Percentiles rank a stretch among this genome's conserved stretches.
phyloP scores from a whole-genome alignment of 192 early-diverging fungal species.

The Coemansia sp. region DNA sequence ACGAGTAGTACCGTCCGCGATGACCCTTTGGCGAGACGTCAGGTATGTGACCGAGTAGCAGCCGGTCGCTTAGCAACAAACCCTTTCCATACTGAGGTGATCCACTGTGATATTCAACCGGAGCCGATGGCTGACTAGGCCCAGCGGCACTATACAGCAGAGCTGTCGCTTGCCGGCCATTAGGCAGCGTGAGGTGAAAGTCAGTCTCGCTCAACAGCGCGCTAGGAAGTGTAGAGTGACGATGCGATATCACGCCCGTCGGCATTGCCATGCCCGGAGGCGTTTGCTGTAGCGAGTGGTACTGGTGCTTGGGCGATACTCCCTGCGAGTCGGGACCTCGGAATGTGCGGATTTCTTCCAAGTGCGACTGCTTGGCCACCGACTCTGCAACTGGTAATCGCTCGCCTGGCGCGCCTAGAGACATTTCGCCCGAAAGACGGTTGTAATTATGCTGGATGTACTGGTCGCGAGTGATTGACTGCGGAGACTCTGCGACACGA shows the following conservation, averaged over 20 bases:
- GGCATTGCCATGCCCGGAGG: background rate
- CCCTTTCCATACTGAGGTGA: conserved; percentile 29
- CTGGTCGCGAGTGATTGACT: conserved; percentile 19
- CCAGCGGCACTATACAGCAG: background rate
- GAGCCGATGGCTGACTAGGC: conserved; percentile 19
- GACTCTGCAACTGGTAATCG: conserved; percentile 33
- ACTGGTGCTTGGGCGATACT: conserved; percentile 7
- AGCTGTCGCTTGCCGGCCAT: conserved; percentile 8
- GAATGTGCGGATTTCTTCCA: conserved; percentile 46
- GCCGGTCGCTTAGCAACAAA: conserved; percentile 24
- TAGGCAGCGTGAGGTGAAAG: conserved; percentile 39
- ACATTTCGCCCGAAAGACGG: background rate
- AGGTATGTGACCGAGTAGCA: conserved; percentile 9
- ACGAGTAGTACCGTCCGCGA: conserved; percentile 13
- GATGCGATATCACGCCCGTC: background rate
- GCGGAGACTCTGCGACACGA: conserved; percentile 33
- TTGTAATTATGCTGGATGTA: conserved; percentile 8
- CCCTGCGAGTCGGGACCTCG: conserved; percentile 13
- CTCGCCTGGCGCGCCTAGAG: background rate
- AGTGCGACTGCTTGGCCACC: conserved; percentile 43
- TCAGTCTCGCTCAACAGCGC: conserved; percentile 8
- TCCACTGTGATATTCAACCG: conserved; percentile 21
- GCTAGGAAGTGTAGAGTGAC: conserved; percentile 5
- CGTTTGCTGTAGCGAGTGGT: conserved; percentile 7
- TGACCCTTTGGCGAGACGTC: background rate